These are phyloP conservation scores for Iris pallida DNA, from an alignment of 116 monocot species.

Conservation along the genomic window DNA sequence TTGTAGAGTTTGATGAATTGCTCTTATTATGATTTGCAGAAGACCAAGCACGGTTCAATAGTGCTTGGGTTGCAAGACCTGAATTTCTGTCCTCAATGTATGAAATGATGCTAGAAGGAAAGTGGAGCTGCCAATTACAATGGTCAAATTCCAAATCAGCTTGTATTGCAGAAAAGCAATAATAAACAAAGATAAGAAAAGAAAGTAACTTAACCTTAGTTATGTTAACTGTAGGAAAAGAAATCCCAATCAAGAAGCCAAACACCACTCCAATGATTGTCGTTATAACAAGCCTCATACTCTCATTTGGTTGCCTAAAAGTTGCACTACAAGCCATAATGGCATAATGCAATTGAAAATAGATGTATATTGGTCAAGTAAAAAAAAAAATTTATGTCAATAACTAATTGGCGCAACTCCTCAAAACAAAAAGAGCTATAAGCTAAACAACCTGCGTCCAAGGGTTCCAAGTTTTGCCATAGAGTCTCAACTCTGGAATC, in stretches of 20 bases:
- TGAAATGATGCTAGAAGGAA: constrained; percentile 36
- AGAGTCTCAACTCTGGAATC: constrained; percentile 7
- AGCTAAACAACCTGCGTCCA: constrained; percentile 15
- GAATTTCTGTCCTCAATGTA: constrained; percentile 37
- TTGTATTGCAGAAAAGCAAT: neutral
- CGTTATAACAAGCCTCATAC: constrained; percentile 30
- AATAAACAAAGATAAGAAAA: neutral
- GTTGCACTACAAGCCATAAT: constrained; percentile 11
- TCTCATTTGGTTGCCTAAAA: constrained; percentile 32
- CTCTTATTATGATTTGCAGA: constrained; percentile 12
- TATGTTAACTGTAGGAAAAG: constrained; percentile 33
- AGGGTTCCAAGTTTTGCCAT: constrained; percentile 20
- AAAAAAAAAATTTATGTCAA: neutral
- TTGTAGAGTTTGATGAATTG: constrained; percentile 3
- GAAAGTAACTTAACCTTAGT: constrained; percentile 26
- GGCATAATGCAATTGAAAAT: neutral
- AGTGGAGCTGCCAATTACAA: constrained; percentile 30
- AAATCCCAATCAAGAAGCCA: constrained; percentile 51
- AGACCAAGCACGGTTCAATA: constrained; percentile 37
- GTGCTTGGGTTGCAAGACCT: constrained; percentile 29
- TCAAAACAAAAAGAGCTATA: neutral
- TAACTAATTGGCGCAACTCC: neutral
- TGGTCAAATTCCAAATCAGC: neutral
- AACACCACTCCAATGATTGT: constrained; percentile 32
- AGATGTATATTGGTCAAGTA: neutral